Conservation (phyloP, 2,329 filamentous ascomycete genomes). For the Xylariomycetidae sp. region DNA sequence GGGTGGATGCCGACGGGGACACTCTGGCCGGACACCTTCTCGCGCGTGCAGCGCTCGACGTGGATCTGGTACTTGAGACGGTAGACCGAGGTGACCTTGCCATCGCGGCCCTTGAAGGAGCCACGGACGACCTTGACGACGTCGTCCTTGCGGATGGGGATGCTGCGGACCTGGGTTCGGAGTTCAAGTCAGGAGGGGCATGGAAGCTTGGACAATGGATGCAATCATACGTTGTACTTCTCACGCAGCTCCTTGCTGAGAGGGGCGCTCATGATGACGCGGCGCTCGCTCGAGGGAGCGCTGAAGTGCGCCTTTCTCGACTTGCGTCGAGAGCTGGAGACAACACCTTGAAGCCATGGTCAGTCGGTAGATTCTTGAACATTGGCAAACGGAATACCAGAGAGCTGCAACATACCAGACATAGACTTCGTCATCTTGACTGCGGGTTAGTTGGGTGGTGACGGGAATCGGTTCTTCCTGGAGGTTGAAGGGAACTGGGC, state of each 20-base stretch:
- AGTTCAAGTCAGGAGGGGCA: neutral
- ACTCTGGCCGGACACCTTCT: constrained; percentile 95
- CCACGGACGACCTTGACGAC: constrained; percentile 91
- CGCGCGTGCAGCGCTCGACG: constrained; percentile 90
- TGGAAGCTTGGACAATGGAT: neutral
- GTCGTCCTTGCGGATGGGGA: constrained; percentile 96
- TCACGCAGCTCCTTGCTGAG: constrained; percentile 95
- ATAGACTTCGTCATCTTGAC: constrained; percentile 28
- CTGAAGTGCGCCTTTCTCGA: constrained; percentile 97
- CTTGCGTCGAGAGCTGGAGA: constrained; percentile 76
- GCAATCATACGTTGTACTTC: constrained; percentile 88
- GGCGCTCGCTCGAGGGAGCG: constrained; percentile 89
- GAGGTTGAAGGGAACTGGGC: constrained; percentile 12
- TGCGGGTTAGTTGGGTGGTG: constrained; percentile 12
- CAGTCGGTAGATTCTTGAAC: neutral
- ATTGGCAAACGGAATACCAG: too few species aligned
- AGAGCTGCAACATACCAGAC: constrained; percentile 1
- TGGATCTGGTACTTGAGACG: constrained; percentile 96
- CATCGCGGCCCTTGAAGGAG: constrained; percentile 94
- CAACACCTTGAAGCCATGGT: constrained; percentile 7
- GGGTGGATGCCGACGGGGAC: constrained; percentile 91
- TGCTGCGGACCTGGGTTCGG: constrained; percentile 69
- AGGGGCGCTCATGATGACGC: constrained; percentile 94
- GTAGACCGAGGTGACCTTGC: constrained; percentile 97
- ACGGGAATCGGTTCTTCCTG: constrained; percentile 8